Evolutionary conservation across 768 basidiomycete species (phyloP).

Genomic region (Chalciporus pseudorubinellus): DNA sequence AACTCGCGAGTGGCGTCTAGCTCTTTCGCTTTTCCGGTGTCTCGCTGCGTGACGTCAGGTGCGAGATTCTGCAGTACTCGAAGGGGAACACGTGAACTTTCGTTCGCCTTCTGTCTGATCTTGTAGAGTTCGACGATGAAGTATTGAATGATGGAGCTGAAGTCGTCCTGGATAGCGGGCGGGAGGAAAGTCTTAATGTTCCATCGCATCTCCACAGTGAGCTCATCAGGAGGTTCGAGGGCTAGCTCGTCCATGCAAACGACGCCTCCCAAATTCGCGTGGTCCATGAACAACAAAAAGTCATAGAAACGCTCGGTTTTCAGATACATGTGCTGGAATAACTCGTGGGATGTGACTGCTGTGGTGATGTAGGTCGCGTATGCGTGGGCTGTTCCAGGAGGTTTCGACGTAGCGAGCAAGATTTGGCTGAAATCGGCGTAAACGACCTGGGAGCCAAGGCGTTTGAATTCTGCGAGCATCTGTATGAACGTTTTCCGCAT

Average conservation of each 20-base stretch:
- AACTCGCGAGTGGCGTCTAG: conserved; percentile 68
- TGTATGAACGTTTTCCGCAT: conserved; percentile 99
- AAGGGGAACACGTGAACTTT: conserved; percentile 64
- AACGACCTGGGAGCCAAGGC: conserved; percentile 89
- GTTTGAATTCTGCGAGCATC: conserved; percentile 92
- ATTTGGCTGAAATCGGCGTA: conserved; percentile 93
- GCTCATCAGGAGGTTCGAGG: conserved; percentile 62
- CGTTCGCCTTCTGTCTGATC: conserved; percentile 62
- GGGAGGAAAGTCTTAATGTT: conserved; percentile 92
- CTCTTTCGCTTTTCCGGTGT: conserved; percentile 68
- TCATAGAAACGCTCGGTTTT: conserved; percentile 89
- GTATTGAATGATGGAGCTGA: conserved; percentile 66
- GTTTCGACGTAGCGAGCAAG: conserved; percentile 90
- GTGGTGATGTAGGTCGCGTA: conserved; percentile 95
- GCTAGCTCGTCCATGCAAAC: conserved; percentile 79
- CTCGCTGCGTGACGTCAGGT: conserved; percentile 62
- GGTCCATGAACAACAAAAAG: conserved; percentile 93
- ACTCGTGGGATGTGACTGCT: conserved; percentile 90
- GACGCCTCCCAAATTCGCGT: conserved; percentile 86
- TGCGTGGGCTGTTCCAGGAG: conserved; percentile 90
- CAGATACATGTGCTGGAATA: conserved; percentile 92
- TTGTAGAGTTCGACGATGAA: conserved; percentile 86
- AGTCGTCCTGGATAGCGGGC: conserved; percentile 73
- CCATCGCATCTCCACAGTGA: conserved; percentile 84
- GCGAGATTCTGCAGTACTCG: conserved; percentile 65